phyloP scores from a whole-genome alignment of 192 early-diverging fungal species.

The Phlyctochytrium arcticum region DNA sequence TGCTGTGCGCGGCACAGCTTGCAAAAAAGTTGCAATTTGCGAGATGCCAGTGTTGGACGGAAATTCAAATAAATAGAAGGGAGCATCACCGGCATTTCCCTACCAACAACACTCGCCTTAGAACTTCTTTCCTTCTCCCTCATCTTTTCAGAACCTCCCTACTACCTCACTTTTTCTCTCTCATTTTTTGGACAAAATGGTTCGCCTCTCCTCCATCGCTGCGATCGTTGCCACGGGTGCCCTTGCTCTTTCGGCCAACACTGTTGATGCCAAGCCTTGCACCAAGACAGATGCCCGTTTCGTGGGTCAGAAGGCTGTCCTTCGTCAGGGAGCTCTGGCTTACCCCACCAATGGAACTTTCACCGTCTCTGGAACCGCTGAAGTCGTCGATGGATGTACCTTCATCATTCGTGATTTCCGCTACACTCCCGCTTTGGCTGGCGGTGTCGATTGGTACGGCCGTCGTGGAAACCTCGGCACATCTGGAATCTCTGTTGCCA shows the following conservation, averaged over 20 bases:
- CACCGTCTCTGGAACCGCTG: slow-evolving; percentile 2
- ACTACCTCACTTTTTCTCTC: background rate
- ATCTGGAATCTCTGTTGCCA: background rate
- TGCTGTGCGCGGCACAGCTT: too few relatives aligned
- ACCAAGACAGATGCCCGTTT: background rate
- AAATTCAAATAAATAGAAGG: too few relatives aligned
- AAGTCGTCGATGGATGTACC: slow-evolving; percentile 16
- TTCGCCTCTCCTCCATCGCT: background rate
- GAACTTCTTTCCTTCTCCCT: too few relatives aligned
- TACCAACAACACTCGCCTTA: too few relatives aligned
- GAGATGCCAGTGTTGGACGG: too few relatives aligned
- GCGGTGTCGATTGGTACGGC: slow-evolving; percentile 13
- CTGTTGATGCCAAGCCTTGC: background rate
- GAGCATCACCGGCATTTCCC: too few relatives aligned
- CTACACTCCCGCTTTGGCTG: background rate
- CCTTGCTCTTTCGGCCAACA: background rate
- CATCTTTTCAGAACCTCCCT: too few relatives aligned
- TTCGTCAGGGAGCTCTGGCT: background rate
- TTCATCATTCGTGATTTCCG: slow-evolving; percentile 4
- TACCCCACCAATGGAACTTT: background rate
- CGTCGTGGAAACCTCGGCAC: background rate
- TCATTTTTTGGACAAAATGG: background rate
- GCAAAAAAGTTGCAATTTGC: too few relatives aligned
- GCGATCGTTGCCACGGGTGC: background rate
- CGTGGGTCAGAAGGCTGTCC: background rate